These are phyloP conservation scores for Ceriops decandra DNA, from an alignment of 345 rosid genomes.

Conservation along the genomic window DNA sequence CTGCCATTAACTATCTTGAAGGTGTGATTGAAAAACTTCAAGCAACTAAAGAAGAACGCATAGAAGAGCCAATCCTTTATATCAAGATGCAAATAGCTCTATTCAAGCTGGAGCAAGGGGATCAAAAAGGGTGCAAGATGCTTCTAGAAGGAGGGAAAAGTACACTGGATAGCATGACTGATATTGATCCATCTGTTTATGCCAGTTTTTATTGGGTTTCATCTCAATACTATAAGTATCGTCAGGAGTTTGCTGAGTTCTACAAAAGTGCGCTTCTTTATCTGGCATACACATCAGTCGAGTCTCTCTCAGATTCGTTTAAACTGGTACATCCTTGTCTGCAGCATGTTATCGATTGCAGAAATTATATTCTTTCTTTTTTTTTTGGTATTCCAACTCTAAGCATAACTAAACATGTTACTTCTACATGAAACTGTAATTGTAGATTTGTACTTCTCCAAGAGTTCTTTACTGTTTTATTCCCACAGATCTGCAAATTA, in stretches of 20 bases:
- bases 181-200: conserved; percentile 93
- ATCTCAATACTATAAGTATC: conserved; percentile 74
- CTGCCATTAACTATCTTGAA: conserved; percentile 79
- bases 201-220: conserved; percentile 93
- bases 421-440: too few species aligned
- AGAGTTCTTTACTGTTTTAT: not conserved
- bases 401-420: too few species aligned
- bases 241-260: conserved; percentile 90
- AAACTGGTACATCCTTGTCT: conserved; percentile 63
- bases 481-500: not conserved
- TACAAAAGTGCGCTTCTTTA: conserved; percentile 91
- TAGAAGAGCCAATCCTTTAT: conserved; percentile 83
- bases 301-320: conserved; percentile 87
- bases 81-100: conserved; percentile 85
- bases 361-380: too few species aligned
- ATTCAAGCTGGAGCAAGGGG: conserved; percentile 83
- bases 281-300: conserved; percentile 95
- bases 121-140: conserved; percentile 83
- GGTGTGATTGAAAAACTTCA: conserved; percentile 82
- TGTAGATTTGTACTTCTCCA: too few species aligned
- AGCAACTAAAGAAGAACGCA: conserved; percentile 74
- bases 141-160: conserved; percentile 87
- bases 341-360: too few species aligned
- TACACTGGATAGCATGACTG: conserved; percentile 90
- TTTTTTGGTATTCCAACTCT: too few species aligned